These are phyloP conservation scores for Plectranthus barbatus DNA, from an alignment of 257 asterid species.

Conservation along the genomic window DNA sequence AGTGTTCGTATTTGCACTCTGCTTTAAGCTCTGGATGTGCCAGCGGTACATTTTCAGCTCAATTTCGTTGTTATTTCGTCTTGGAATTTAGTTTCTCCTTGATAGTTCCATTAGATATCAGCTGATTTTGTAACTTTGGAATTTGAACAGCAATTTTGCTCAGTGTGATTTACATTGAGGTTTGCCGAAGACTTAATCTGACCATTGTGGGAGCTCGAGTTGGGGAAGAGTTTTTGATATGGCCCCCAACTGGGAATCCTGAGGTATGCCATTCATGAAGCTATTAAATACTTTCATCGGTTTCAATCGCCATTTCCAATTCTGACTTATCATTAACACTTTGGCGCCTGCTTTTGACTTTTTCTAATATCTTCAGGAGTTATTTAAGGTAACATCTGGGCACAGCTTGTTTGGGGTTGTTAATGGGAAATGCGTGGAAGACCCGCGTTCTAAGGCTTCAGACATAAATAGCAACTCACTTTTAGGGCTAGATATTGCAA, in stretches of 20 bases:
- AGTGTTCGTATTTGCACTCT: slow-evolving; percentile 77
- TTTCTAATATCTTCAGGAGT: slow-evolving; percentile 43
- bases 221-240: slow-evolving; percentile 95
- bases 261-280: slow-evolving; percentile 47
- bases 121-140: slow-evolving; percentile 12
- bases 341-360: not conserved
- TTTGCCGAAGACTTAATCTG: slow-evolving; percentile 83
- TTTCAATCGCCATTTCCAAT: not conserved
- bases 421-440: slow-evolving; percentile 87
- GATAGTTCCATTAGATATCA: not conserved
- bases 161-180: slow-evolving; percentile 90
- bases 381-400: slow-evolving; percentile 78
- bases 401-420: slow-evolving; percentile 73
- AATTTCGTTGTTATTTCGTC: not conserved
- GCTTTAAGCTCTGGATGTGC: slow-evolving; percentile 65
- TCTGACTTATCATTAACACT: not conserved
- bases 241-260: slow-evolving; percentile 92
- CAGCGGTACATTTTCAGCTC: slow-evolving; percentile 46
- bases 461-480: slow-evolving; percentile 80
- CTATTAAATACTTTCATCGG: not conserved
- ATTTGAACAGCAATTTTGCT: slow-evolving; percentile 72
- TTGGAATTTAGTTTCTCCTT: not conserved
- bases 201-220: slow-evolving; percentile 92
- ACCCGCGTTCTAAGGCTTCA: slow-evolving; percentile 85
- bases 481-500: slow-evolving; percentile 74